Conservation (phyloP, 2,329 filamentous ascomycete genomes). For the Huntiella bhutanensis region DNA sequence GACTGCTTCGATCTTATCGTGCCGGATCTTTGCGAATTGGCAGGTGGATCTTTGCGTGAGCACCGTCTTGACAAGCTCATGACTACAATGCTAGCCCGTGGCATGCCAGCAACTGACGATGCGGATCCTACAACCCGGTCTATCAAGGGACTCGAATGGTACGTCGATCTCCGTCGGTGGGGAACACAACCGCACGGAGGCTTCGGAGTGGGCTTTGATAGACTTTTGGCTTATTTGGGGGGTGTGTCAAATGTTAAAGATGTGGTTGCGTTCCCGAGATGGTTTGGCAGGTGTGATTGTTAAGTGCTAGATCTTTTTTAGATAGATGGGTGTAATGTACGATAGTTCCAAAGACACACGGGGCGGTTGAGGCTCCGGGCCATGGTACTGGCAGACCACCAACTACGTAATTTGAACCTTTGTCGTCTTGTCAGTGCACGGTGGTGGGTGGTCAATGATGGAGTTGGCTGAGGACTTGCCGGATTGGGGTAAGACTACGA, state of each 20-base stretch:
- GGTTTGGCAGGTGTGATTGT: constrained; percentile 43
- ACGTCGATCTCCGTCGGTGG: constrained; percentile 71
- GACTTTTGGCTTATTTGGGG: constrained; percentile 64
- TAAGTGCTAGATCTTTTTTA: constrained; percentile 24
- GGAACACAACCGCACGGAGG: constrained; percentile 84
- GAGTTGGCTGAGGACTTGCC: no score
- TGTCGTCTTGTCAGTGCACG: no score
- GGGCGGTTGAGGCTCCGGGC: no score
- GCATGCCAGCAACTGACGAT: constrained; percentile 29
- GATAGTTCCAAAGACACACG: no score
- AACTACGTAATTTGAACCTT: no score
- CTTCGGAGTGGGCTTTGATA: constrained; percentile 79
- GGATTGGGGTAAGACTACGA: no score
- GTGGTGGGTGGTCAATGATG: no score
- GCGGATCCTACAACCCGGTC: constrained; percentile 7
- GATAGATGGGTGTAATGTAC: not conserved
- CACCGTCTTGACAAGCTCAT: constrained; percentile 50
- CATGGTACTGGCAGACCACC: no score
- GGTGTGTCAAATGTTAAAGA: constrained; percentile 71
- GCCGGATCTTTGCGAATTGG: constrained; percentile 69
- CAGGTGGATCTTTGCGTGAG: constrained; percentile 78
- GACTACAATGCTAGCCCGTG: constrained; percentile 50
- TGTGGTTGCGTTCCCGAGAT: constrained; percentile 70
- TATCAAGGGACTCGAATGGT: constrained; percentile 48
- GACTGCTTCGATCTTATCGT: constrained; percentile 84